Evolutionary conservation across 768 basidiomycete genomes (phyloP).

Genomic region (Mycena galericulata): DNA sequence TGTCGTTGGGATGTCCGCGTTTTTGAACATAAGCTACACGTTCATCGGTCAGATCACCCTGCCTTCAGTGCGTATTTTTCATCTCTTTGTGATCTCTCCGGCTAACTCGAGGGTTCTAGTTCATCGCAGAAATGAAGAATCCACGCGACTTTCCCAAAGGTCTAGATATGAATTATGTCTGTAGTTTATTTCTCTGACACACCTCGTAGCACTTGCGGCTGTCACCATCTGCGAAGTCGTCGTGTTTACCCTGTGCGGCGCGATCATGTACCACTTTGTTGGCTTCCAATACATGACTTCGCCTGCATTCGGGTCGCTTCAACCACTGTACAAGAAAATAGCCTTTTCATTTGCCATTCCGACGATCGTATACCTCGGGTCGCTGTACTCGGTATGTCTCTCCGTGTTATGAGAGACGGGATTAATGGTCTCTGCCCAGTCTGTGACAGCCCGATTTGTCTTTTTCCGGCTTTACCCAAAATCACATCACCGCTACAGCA

Average conservation of each 20-base stretch:
- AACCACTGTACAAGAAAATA: constrained; percentile 52
- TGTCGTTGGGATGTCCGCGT: constrained; percentile 56
- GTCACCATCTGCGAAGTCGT: constrained; percentile 56
- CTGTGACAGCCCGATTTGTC: constrained; percentile 56
- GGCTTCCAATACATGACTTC: constrained; percentile 58
- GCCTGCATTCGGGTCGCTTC: constrained; percentile 56
- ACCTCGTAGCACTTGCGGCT: constrained; percentile 49
- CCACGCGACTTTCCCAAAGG: constrained; percentile 60
- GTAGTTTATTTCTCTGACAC: neutral
- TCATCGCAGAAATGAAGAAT: constrained; percentile 61
- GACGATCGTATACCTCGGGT: constrained; percentile 56
- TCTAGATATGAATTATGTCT: neutral
- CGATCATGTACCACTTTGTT: constrained; percentile 54
- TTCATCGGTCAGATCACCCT: constrained; percentile 58
- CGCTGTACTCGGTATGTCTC: constrained; percentile 53
- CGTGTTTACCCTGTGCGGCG: constrained; percentile 54
- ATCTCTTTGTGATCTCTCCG: neutral
- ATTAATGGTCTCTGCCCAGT: constrained; percentile 40
- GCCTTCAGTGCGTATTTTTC: constrained; percentile 37
- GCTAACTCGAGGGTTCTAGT: constrained; percentile 31
- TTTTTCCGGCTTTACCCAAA: constrained; percentile 57
- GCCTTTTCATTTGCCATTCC: constrained; percentile 60
- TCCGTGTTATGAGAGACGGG: neutral
- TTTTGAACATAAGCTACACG: constrained; percentile 60
- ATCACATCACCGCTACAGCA: constrained; percentile 49